Conservation (phyloP, 129 eudicot genomes). For the Flaveria bidentis region DNA sequence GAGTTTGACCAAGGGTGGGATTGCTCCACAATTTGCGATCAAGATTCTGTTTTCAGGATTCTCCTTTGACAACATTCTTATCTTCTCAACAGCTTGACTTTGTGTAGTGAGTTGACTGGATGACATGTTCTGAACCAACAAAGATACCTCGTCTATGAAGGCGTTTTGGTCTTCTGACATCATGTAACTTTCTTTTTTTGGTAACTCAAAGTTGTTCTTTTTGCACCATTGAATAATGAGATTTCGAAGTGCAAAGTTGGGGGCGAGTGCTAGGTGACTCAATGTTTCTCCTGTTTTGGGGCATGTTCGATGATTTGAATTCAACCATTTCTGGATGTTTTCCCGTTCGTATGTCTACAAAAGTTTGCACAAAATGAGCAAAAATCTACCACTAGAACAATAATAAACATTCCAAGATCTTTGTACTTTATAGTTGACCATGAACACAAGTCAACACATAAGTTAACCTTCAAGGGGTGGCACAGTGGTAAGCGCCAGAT, state of each 20-base stretch:
- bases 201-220: slow-evolving; percentile 58
- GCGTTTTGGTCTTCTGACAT: slow-evolving; percentile 41
- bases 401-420: background rate
- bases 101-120: slow-evolving; percentile 44
- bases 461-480: slow-evolving; percentile 1
- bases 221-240: slow-evolving; percentile 78
- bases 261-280: slow-evolving; percentile 56
- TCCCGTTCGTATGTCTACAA: slow-evolving; percentile 73
- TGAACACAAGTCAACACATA: background rate
- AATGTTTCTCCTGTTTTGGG: slow-evolving; percentile 68
- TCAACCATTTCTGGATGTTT: slow-evolving; percentile 69
- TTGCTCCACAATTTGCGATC: slow-evolving; percentile 52
- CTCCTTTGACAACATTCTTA: slow-evolving; percentile 69
- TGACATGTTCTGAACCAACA: slow-evolving; percentile 47
- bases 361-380: slow-evolving; percentile 21
- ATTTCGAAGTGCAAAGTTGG: slow-evolving; percentile 69
- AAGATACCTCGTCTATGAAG: slow-evolving; percentile 42
- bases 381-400: background rate
- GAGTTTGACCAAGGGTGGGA: slow-evolving; percentile 55
- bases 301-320: slow-evolving; percentile 58
- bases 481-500: background rate
- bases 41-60: slow-evolving; percentile 60
- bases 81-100: slow-evolving; percentile 51
- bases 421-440: slow-evolving; percentile 1
- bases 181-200: slow-evolving; percentile 39